phyloP scores from a whole-genome alignment of 768 basidiomycete genomes.

The Suillus decipiens region DNA sequence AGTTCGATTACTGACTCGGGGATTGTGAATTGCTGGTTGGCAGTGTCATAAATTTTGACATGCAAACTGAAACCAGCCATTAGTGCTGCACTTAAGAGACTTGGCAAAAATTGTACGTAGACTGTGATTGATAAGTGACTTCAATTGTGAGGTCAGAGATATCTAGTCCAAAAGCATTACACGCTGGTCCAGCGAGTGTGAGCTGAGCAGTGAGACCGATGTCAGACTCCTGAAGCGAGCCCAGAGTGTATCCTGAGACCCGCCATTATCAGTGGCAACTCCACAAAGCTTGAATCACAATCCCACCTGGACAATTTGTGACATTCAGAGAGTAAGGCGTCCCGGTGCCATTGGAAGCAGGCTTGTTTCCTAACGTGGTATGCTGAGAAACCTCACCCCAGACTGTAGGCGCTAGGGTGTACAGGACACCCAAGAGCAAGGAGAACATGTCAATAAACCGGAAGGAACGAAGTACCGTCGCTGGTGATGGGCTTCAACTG shows the following conservation, averaged over 20 bases:
- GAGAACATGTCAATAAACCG: slow-evolving; percentile 13
- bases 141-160: slow-evolving; percentile 59
- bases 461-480: neutral
- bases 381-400: slow-evolving; percentile 14
- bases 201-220: slow-evolving; percentile 58
- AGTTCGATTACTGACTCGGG: slow-evolving; percentile 54
- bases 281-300: neutral
- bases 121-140: slow-evolving; percentile 63
- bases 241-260: slow-evolving; percentile 54
- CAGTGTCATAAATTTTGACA: slow-evolving; percentile 67
- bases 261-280: neutral
- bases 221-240: slow-evolving; percentile 41
- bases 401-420: slow-evolving; percentile 9
- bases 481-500: neutral
- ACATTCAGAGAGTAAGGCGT: slow-evolving; percentile 29
- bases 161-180: slow-evolving; percentile 68
- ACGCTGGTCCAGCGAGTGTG: slow-evolving; percentile 53
- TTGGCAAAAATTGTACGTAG: slow-evolving; percentile 37
- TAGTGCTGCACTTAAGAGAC: neutral
- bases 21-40: slow-evolving; percentile 63
- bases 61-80: slow-evolving; percentile 47
- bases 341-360: neutral
- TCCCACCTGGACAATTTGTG: slow-evolving; percentile 33
- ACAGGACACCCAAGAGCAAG: slow-evolving; percentile 14
- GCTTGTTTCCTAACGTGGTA: slow-evolving; percentile 5